Evolutionary conservation across 345 rosid species (phyloP).

Genomic region (Arabidopsis arenosa): DNA sequence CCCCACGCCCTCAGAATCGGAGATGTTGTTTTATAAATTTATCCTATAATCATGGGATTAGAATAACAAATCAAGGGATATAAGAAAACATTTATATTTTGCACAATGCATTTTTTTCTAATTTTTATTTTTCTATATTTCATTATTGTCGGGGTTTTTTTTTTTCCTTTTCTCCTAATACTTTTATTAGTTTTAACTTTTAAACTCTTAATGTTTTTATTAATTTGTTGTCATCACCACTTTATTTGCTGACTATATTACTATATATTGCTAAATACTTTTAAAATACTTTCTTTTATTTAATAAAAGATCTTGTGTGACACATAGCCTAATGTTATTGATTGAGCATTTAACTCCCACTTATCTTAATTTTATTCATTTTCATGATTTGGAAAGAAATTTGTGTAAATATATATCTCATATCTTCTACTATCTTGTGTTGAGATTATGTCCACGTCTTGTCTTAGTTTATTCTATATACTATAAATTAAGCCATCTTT

Average conservation of each 20-base stretch:
- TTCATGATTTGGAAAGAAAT: background rate
- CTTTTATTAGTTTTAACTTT: too few species aligned
- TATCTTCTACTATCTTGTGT: background rate
- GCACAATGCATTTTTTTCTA: too few species aligned
- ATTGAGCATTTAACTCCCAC: background rate
- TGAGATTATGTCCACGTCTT: slow-evolving; percentile 6
- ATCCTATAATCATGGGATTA: background rate
- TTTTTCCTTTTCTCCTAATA: too few species aligned
- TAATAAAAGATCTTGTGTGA: background rate
- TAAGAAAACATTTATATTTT: too few species aligned
- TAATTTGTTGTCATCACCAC: too few species aligned
- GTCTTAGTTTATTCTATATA: background rate
- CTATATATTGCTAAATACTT: background rate
- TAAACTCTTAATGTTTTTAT: too few species aligned
- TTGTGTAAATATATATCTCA: background rate
- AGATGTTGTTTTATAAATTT: background rate
- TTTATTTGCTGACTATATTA: background rate
- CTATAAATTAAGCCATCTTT: background rate
- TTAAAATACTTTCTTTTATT: background rate
- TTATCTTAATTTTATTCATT: background rate
- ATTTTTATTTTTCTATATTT: too few species aligned
- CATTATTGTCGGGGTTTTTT: too few species aligned
- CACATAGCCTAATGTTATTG: background rate
- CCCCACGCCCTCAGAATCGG: slow-evolving; percentile 24
- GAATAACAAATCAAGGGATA: too few species aligned